These are phyloP conservation scores for Gonium pectorale DNA, from an alignment of 139 green algal genomes.

Conservation along the genomic window DNA sequence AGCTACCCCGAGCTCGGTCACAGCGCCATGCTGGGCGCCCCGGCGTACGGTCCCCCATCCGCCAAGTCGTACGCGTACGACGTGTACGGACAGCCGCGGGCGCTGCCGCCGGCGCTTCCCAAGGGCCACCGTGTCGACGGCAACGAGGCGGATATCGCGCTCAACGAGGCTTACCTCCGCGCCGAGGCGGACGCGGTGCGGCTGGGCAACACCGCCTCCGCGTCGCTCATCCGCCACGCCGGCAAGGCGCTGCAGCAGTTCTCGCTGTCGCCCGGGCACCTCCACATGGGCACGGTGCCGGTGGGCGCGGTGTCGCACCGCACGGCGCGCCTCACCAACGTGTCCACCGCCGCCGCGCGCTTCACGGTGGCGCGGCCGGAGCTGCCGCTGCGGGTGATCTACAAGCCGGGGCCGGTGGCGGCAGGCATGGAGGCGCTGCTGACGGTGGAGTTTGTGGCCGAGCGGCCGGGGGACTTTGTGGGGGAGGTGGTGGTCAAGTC, in stretches of 20 bases:
- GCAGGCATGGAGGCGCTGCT: slow-evolving; percentile 70
- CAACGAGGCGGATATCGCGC: slow-evolving; percentile 37
- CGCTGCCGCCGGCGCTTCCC: slow-evolving; percentile 48
- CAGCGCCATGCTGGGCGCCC: slow-evolving; percentile 6
- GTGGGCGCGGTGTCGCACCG: slow-evolving; percentile 59
- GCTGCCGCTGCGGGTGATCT: slow-evolving; percentile 64
- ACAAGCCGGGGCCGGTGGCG: slow-evolving; percentile 65
- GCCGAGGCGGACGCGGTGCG: slow-evolving; percentile 53
- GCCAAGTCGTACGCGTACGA: slow-evolving; percentile 52
- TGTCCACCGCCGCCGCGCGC: slow-evolving; percentile 60
- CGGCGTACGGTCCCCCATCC: background rate
- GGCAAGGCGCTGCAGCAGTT: slow-evolving; percentile 63
- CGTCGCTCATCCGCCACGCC: slow-evolving; percentile 30
- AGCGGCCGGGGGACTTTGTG: slow-evolving; percentile 64
- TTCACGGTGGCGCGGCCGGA: slow-evolving; percentile 58
- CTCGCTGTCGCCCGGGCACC: slow-evolving; percentile 62
- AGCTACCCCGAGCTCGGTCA: slow-evolving; percentile 48
- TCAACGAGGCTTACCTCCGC: slow-evolving; percentile 64
- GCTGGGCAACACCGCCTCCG: slow-evolving; percentile 45
- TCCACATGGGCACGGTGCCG: slow-evolving; percentile 72
- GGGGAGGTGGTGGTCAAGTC: slow-evolving; percentile 64
- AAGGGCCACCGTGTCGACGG: slow-evolving; percentile 23
- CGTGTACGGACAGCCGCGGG: slow-evolving; percentile 67
- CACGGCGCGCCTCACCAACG: slow-evolving; percentile 65
- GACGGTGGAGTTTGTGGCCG: slow-evolving; percentile 69